Evolutionary conservation across 768 basidiomycete genomes (phyloP).

Genomic region (Gloeostereum incarnatum): DNA sequence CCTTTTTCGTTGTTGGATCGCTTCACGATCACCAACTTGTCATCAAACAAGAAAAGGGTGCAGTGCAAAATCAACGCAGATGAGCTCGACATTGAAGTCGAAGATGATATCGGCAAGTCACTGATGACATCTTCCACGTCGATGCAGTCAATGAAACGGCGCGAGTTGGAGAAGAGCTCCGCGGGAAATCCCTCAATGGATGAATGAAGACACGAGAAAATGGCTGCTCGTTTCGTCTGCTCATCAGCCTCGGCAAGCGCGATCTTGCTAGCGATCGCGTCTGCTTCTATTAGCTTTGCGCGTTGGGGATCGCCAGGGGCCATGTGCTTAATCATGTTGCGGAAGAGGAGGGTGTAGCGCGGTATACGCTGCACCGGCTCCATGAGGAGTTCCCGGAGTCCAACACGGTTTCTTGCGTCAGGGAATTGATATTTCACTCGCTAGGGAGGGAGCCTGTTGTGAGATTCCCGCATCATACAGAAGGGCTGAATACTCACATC

Average conservation of each 20-base stretch:
- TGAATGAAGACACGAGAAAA: constrained; percentile 77
- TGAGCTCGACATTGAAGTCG: constrained; percentile 28
- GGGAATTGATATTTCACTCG: constrained; percentile 79
- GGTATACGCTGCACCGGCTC: constrained; percentile 96
- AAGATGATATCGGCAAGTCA: constrained; percentile 38
- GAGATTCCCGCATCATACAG: constrained; percentile 6
- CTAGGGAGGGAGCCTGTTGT: constrained; percentile 32
- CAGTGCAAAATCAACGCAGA: constrained; percentile 57
- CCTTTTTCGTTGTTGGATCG: constrained; percentile 70
- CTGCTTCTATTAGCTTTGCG: constrained; percentile 71
- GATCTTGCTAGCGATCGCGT: constrained; percentile 83
- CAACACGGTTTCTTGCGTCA: constrained; percentile 72
- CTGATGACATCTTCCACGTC: constrained; percentile 79
- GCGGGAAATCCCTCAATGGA: constrained; percentile 90
- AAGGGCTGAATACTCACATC: constrained; percentile 48
- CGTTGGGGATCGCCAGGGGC: constrained; percentile 68
- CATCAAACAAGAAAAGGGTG: constrained; percentile 89
- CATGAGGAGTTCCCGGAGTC: constrained; percentile 86
- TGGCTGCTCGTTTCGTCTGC: constrained; percentile 80
- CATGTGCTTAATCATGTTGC: constrained; percentile 90
- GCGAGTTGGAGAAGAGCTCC: constrained; percentile 78
- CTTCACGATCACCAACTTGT: constrained; percentile 88
- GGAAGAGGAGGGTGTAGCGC: constrained; percentile 87
- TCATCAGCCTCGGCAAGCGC: constrained; percentile 90
- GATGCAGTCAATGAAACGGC: constrained; percentile 84